Base-by-base conservation (phyloP, 768 basidiomycete genomes). In the Agrocybe praecox region DNA sequence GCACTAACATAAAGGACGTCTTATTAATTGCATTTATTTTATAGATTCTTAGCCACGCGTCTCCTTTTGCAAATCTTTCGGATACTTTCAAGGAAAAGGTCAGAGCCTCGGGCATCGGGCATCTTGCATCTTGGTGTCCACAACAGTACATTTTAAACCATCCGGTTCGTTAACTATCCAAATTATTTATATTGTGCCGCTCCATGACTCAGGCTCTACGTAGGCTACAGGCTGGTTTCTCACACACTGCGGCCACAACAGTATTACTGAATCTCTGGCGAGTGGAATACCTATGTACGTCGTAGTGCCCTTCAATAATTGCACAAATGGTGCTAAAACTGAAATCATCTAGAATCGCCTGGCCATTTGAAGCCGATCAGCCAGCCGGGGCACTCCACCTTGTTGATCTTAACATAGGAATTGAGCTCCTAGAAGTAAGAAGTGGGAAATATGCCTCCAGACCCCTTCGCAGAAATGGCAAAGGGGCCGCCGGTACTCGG, bases 211-310 rank as follows among this genome's bases (percentile, higher is more conserved):
- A n/a, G n/a, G n/a, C n/a, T n/a, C n/a, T n/a, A n/a, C 8, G 23
- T 32, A 61, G 60, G 60, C 57, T 14, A 56, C 57, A 0, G 60
- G 60, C 11, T 62, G 60, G 60, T 62, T 62, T 36, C 40, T 62
- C 17, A 62, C 60, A 29, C 60, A 62, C 18, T 44, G 57, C 11
- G 60, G 60, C 1, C 57, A 58, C 18, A 58, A 58, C 29, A 54
- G 60, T 29, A 47, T 62, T 34, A 58, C 46, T n/a, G 60, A 62
- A 47, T 6, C 60, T 18, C 33, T 62, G 15, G 52, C 43, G 12
- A 56, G 57, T 19, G 60, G 60, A 7, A 46, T 62, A 33, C 60
- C 60, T 17, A 33, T 58, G 60, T 58, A 50, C 44, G 57, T 18
- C 1, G 11, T 22, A 10, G 12, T 22, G 26, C 9, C 26, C 26